These are phyloP conservation scores for Chrysosporium keratinophilum DNA, from an alignment of 2,329 filamentous ascomycete species.

Conservation along the genomic window DNA sequence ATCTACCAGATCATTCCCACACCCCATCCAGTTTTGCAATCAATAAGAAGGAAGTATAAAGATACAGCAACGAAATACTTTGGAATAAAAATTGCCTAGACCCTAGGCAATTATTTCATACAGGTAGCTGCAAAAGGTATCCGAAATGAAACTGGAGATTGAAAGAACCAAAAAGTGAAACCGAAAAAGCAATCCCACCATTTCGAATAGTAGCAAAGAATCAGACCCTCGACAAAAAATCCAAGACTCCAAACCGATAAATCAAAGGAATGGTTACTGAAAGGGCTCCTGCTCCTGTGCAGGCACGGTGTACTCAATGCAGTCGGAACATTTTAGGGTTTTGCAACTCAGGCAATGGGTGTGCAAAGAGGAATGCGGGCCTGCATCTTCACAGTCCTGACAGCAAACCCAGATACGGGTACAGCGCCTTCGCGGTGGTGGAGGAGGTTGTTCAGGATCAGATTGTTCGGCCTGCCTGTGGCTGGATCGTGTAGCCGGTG, in stretches of 20 bases:
- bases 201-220: too few species aligned
- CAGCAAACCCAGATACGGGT: constrained; percentile 14
- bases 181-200: too few species aligned
- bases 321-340: constrained; percentile 8
- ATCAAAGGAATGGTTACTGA: not conserved
- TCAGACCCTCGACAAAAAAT: not conserved
- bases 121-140: not conserved
- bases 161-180: not conserved
- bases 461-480: not conserved
- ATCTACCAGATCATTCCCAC: not conserved
- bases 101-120: not conserved
- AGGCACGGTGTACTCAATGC: constrained; percentile 3
- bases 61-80: not conserved
- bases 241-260: not conserved
- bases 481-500: not conserved
- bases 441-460: not conserved
- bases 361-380: constrained; percentile 13
- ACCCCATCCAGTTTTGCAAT: too few species aligned
- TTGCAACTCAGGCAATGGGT: constrained; percentile 11
- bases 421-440: not conserved
- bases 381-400: constrained; percentile 8
- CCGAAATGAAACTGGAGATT: not conserved
- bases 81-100: not conserved
- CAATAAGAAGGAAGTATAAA: too few species aligned
- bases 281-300: not conserved